A percentile compares a stretch with the other conserved stretches of the same genome.
Conservation (phyloP, 352 stramenopile species). For the Phytopythium mirpurense region DNA sequence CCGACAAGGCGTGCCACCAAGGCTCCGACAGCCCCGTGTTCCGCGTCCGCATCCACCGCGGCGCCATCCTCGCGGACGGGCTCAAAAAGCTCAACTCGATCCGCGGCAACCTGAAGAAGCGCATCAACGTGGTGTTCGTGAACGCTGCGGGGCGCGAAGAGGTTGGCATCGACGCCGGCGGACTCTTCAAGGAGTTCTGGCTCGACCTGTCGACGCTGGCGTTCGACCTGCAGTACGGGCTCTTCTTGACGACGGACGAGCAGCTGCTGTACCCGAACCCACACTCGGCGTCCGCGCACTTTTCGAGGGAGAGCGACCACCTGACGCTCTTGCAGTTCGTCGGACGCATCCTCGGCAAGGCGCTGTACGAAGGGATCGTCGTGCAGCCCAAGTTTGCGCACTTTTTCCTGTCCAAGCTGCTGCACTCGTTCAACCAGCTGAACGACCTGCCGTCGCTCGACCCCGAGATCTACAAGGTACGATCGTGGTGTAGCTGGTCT, state of each 20-base stretch:
- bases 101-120: slow-evolving; percentile 80
- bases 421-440: slow-evolving; percentile 67
- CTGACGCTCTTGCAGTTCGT: slow-evolving; percentile 94
- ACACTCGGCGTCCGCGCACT: slow-evolving; percentile 79
- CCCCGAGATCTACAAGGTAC: slow-evolving; percentile 89
- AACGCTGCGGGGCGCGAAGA: slow-evolving; percentile 91
- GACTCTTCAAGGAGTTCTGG: slow-evolving; percentile 98
- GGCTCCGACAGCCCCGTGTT: slow-evolving; percentile 34
- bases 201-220: slow-evolving; percentile 84
- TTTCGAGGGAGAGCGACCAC: slow-evolving; percentile 67
- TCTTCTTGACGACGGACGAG: slow-evolving; percentile 67
- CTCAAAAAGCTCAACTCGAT: slow-evolving; percentile 86
- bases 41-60: slow-evolving; percentile 60
- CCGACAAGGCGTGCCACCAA: slow-evolving; percentile 52
- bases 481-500: background rate
- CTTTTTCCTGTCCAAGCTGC: slow-evolving; percentile 94
- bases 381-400: slow-evolving; percentile 95
- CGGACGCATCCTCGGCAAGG: slow-evolving; percentile 93
- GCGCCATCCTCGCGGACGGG: slow-evolving; percentile 83
- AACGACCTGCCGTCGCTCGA: slow-evolving; percentile 93
- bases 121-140: slow-evolving; percentile 74
- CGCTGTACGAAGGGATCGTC: slow-evolving; percentile 94
- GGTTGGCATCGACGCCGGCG: slow-evolving; percentile 94
- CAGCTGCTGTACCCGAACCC: slow-evolving; percentile 94
- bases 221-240: slow-evolving; percentile 92